A percentile compares a stretch with the other conserved stretches of the same genome.
phyloP scores from a whole-genome alignment of 192 early-diverging fungal species.

The Coemansia interrupta region DNA sequence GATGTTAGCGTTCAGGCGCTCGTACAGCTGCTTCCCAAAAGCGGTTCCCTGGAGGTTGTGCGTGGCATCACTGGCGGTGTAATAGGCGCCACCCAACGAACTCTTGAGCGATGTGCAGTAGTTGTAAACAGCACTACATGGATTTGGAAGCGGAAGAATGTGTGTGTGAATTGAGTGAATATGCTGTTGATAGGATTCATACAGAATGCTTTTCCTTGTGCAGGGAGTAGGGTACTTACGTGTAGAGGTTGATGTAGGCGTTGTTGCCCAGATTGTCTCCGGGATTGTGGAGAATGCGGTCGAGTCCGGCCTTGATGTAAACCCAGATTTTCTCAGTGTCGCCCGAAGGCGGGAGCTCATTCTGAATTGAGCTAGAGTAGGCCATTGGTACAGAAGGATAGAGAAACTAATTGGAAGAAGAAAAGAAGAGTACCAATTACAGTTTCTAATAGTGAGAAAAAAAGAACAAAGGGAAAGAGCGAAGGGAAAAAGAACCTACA shows the following conservation, averaged over 20 bases:
- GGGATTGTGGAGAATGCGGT: constrained; percentile 74
- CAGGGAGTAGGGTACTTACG: constrained; percentile 58
- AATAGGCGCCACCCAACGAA: constrained; percentile 24
- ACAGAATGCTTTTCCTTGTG: too few relatives aligned
- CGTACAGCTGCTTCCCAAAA: constrained; percentile 66
- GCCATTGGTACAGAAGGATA: constrained; percentile 1
- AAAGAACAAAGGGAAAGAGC: background rate
- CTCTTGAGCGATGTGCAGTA: constrained; percentile 42
- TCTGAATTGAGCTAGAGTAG: constrained; percentile 45
- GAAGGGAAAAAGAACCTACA: background rate
- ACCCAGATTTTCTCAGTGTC: constrained; percentile 65
- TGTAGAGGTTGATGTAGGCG: constrained; percentile 67
- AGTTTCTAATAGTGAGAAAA: background rate
- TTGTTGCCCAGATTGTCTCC: constrained; percentile 69
- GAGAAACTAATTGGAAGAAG: background rate
- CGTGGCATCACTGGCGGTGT: constrained; percentile 47
- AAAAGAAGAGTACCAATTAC: background rate
- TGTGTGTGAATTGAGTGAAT: background rate
- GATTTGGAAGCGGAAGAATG: background rate
- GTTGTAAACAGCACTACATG: constrained; percentile 52
- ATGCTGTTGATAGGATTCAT: background rate
- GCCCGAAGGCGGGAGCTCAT: constrained; percentile 20
- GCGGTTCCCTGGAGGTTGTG: constrained; percentile 30
- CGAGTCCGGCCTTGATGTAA: constrained; percentile 70
- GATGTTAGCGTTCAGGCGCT: constrained; percentile 56